Conservation (phyloP, 805 yeast genomes). For the Monosporozyma yasuniensis region DNA sequence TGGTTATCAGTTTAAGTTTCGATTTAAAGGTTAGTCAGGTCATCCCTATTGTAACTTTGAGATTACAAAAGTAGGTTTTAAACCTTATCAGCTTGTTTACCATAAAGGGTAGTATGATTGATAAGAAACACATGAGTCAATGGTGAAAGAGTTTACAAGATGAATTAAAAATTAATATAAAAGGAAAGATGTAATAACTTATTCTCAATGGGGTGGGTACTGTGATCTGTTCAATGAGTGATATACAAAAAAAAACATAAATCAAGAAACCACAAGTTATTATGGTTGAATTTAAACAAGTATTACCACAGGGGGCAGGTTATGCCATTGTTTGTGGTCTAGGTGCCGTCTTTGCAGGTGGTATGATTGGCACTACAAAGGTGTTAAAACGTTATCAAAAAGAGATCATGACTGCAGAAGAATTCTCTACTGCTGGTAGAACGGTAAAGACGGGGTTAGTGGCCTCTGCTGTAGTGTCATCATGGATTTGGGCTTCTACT, state of each 20-base stretch:
- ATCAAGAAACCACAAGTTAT: not conserved
- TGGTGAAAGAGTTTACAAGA: too few relatives aligned
- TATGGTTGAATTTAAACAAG: slow-evolving; percentile 23
- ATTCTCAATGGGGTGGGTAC: not conserved
- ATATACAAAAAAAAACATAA: not conserved
- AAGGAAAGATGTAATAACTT: too few relatives aligned
- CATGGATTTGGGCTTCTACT: slow-evolving; percentile 94
- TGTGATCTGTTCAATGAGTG: not conserved
- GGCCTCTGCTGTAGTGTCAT: slow-evolving; percentile 83
- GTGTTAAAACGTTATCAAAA: slow-evolving; percentile 69
- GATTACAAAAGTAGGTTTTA: too few relatives aligned
- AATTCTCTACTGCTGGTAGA: slow-evolving; percentile 88
- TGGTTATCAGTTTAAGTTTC: too few relatives aligned
- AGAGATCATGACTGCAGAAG: slow-evolving; percentile 87
- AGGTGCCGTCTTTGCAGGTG: slow-evolving; percentile 69
- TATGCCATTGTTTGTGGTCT: slow-evolving; percentile 83
- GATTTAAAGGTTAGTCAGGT: too few relatives aligned
- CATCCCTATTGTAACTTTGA: too few relatives aligned
- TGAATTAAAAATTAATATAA: too few relatives aligned
- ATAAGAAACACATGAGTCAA: too few relatives aligned
- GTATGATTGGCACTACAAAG: slow-evolving; percentile 70
- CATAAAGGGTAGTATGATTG: too few relatives aligned
- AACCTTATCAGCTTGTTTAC: too few relatives aligned
- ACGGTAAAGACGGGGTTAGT: slow-evolving; percentile 77
- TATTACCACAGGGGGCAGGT: slow-evolving; percentile 70